These are phyloP conservation scores for Podosphaera fusca DNA, from an alignment of 2,329 filamentous ascomycete genomes.

Conservation along the genomic window DNA sequence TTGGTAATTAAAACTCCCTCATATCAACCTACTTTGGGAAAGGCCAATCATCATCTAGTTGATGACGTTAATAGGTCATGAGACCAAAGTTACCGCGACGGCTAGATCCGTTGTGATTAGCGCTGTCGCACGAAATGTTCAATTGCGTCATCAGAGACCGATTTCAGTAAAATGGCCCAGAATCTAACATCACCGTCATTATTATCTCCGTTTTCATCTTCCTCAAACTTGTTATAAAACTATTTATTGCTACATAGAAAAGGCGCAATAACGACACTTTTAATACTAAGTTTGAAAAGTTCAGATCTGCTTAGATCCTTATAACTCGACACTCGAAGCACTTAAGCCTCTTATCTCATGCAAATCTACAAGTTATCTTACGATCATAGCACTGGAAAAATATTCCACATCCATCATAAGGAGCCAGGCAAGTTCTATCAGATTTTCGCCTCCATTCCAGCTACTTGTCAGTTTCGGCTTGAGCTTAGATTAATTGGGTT, in stretches of 20 bases:
- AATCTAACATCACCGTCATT: not conserved
- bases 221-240: not conserved
- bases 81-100: not conserved
- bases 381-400: not conserved
- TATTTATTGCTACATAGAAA: not conserved
- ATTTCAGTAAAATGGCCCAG: not conserved
- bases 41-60: not conserved
- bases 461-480: not conserved
- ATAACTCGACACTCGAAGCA: not conserved
- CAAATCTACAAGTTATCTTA: not conserved
- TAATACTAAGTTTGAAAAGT: not conserved
- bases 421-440: not conserved
- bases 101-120: not conserved
- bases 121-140: not conserved
- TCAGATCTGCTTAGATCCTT: not conserved
- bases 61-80: not conserved
- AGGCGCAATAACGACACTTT: not conserved
- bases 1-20: not conserved
- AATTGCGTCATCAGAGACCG: not conserved
- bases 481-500: slow-evolving; percentile 6
- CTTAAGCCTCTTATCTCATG: not conserved
- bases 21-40: not conserved
- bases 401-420: not conserved
- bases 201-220: not conserved
- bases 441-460: not conserved